These are phyloP conservation scores for Micromonas commoda DNA, from an alignment of 139 green algal species.

Conservation along the genomic window DNA sequence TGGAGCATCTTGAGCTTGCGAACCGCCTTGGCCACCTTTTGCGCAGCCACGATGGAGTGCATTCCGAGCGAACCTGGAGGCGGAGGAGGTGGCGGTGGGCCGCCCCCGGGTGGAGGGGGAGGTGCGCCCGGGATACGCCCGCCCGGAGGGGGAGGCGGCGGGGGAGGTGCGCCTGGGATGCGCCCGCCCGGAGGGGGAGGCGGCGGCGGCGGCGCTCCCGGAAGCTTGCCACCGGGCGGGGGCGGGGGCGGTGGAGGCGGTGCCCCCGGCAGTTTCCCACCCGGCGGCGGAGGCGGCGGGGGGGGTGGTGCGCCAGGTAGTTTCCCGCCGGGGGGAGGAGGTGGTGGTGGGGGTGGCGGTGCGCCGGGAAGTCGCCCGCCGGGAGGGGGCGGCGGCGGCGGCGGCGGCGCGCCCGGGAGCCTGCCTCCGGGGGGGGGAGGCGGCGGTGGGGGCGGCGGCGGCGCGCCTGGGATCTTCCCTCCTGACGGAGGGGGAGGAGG, in stretches of 20 bases:
- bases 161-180: slow-evolving; percentile 39
- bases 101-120: slow-evolving; percentile 20
- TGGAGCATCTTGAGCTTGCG: slow-evolving; percentile 70
- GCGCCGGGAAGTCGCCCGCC: background rate
- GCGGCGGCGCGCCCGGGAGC: background rate
- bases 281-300: background rate
- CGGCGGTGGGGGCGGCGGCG: no score
- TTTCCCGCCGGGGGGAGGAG: background rate
- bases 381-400: no score
- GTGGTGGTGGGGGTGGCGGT: no score
- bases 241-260: slow-evolving; percentile 40
- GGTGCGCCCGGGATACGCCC: background rate
- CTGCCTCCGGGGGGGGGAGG: no score
- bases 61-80: slow-evolving; percentile 7
- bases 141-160: slow-evolving; percentile 38
- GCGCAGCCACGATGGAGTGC: background rate
- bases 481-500: no score
- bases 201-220: slow-evolving; percentile 30
- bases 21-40: slow-evolving; percentile 43
- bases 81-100: slow-evolving; percentile 43
- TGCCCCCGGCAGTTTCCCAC: background rate
- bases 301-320: background rate
- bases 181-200: slow-evolving; percentile 28
- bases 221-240: slow-evolving; percentile 10
- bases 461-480: no score